Evolutionary conservation across 1,284 basidiomycete species (phyloP), one percentile per base, ranked within the genome.

Genomic region (Vanrija humicola): DNA sequence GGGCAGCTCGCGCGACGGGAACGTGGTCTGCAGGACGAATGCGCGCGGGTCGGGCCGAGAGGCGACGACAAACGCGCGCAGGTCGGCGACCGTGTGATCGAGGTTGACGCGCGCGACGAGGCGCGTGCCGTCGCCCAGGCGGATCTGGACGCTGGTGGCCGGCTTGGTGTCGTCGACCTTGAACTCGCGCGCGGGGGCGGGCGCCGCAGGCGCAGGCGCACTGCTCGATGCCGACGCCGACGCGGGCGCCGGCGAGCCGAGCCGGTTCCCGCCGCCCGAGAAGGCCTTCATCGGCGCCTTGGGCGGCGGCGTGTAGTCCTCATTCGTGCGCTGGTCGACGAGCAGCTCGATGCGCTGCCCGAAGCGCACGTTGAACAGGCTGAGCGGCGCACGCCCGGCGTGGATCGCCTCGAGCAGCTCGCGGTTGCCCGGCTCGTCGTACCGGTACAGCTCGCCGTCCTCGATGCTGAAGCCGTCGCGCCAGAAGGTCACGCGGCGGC

Each of bases 391-490:
- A 43, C 78, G 89, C 82, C 93, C 93, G 5, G 85, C 76, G 64
- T 92, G 86, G 68, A 98, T 89, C 55, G 89, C 86, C 1, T 81
- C 79, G 6, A 98, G 80, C n/a, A 90, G 79, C 56, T 83, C 82
- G 48, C 85, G 81, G 67, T 93, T 86, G 6, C 79, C 80, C 0
- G 92, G 90, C 63, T 93, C 86, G 56, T 90, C 88, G 72, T 96
- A 97, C 42, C 83, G 80, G 82, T 88, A 83, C 53, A 98, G 79
- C 39, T 87, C 86, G 6, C 93, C 91, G 64, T 94, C 91, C 67
- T 95, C 92, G 55, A 98, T 84, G 47, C 86, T 88, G 77, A 98
- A 98, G 0, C 95, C 95, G 63, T 98, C 84, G 38, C 86, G 82
- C 95, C 96, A 98, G 76, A 98, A 91, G 0, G 88, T 95, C 38